A percentile compares a stretch with the other conserved stretches of the same genome.
Evolutionary conservation across 2,329 filamentous ascomycete genomes (phyloP).

Genomic region (Ophiostoma himal-ulmi): DNA sequence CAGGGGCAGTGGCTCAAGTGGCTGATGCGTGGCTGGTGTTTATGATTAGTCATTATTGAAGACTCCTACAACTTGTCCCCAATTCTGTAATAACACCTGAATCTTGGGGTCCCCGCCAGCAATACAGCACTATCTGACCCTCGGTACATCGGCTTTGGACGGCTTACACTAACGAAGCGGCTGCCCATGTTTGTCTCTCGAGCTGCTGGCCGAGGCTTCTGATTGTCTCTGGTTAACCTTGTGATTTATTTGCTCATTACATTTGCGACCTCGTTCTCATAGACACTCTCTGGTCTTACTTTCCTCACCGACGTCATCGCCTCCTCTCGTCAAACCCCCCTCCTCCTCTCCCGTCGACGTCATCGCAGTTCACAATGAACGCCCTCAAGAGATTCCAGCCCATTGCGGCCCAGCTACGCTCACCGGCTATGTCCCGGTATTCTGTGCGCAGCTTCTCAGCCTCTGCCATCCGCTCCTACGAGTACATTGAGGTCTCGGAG

Average conservation of each 20-base stretch:
- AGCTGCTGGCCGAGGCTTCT: constrained; percentile 16
- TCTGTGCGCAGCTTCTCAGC: constrained; percentile 47
- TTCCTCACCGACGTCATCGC: background rate
- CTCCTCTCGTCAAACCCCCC: background rate
- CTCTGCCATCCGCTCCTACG: constrained; percentile 50
- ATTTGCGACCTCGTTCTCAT: background rate
- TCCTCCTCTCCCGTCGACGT: background rate
- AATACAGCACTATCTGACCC: constrained; percentile 15
- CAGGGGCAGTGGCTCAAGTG: constrained; percentile 18
- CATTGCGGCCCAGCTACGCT: constrained; percentile 54
- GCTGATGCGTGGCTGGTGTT: background rate
- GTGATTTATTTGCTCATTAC: background rate
- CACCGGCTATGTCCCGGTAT: constrained; percentile 51
- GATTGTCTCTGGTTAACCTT: background rate
- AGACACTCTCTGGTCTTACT: background rate
- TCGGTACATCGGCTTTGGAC: constrained; percentile 26
- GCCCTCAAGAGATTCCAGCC: constrained; percentile 55
- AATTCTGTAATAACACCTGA: background rate
- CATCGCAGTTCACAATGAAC: constrained; percentile 39
- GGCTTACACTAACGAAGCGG: constrained; percentile 23
- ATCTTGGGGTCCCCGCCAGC: constrained; percentile 5
- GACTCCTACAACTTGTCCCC: background rate
- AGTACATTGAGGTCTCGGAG: constrained; percentile 74
- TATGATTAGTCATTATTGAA: constrained; percentile 13
- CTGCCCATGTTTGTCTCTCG: background rate